Evolutionary conservation across 2,329 filamentous ascomycete genomes (phyloP), one percentile per base, ranked within the genome.

Genomic region (Colletotrichum sp.): DNA sequence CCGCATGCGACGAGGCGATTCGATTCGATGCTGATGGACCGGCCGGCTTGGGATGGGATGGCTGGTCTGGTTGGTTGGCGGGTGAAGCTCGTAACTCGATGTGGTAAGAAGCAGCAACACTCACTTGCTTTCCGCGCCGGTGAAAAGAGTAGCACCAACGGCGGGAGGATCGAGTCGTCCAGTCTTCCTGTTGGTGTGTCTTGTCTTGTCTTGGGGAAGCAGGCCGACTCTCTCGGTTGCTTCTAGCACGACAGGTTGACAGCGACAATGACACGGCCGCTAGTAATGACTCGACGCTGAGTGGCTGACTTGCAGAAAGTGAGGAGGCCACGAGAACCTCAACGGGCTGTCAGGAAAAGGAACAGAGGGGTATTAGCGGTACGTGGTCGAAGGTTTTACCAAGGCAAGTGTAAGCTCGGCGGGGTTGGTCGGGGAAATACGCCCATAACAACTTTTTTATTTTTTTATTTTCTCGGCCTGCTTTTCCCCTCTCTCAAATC

Each of bases 221-320:
- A 48, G 18, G 39, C 18, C 39, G 39, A 48, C 39, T 48, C 39
- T 48, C 39, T 48, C 39, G 39, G 39, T 48, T 48, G 39, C 39
- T 48, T 48, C 39, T 48, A 48, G 39, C 39, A 48, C 39, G 18
- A 9, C 39, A 48, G 39, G 67, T 32, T 55, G 59, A 26, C 60
- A 57, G 39, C n/a, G 24, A 52, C 30, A 75, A 61, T 75, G 73
- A 68, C 73, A 72, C 69, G 55, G 36, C n/a, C 72, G 66, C 73
- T 75, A 72, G 73, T 75, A 75, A 75, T 73, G 55, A 43, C 36
- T 60, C 59, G 64, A 73, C 48, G 63, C 32, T 73, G 64, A 75
- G 73, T 75, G 73, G 73, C 57, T 68, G 30, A 18, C 63, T 48
- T 48, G 34, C 5, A 18, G 26, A 63, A 26, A 70, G 9, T 30